phyloP scores from a whole-genome alignment of 2,329 filamentous ascomycete species.

The Domatiomyces catenatus region DNA sequence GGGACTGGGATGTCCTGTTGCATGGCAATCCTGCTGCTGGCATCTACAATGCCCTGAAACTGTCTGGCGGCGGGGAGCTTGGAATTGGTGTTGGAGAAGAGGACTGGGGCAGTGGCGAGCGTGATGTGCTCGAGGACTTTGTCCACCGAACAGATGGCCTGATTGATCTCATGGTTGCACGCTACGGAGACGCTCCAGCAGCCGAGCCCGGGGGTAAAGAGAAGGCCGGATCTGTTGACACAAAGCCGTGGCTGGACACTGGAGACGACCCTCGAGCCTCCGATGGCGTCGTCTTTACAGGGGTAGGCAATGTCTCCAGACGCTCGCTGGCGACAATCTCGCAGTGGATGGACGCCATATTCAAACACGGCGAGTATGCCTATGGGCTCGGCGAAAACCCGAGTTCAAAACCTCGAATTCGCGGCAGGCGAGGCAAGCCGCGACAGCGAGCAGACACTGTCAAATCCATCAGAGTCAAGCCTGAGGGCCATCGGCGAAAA shows the following conservation, averaged over 20 bases:
- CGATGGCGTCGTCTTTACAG: constrained; percentile 78
- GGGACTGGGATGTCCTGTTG: constrained; percentile 71
- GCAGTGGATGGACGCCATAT: constrained; percentile 79
- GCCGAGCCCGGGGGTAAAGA: constrained; percentile 5
- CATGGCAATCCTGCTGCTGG: constrained; percentile 74
- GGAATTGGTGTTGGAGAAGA: constrained; percentile 92
- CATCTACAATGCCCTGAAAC: constrained; percentile 68
- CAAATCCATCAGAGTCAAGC: background rate
- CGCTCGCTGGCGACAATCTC: constrained; percentile 57
- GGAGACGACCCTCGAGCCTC: constrained; percentile 52
- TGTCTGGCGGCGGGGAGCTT: constrained; percentile 79
- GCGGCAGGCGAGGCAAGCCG: constrained; percentile 19
- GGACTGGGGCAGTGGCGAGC: constrained; percentile 81
- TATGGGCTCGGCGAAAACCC: constrained; percentile 77
- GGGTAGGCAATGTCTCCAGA: constrained; percentile 56
- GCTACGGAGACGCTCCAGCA: constrained; percentile 51
- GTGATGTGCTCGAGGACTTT: constrained; percentile 85
- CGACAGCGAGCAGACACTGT: background rate
- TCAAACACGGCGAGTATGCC: constrained; percentile 65
- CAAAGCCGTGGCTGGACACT: constrained; percentile 56
- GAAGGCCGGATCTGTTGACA: constrained; percentile 14
- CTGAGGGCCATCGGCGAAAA: background rate
- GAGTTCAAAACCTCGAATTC: constrained; percentile 43
- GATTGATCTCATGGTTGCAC: constrained; percentile 72
- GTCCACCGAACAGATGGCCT: constrained; percentile 65